Evolutionary conservation across 768 basidiomycete species (phyloP), one percentile per base, ranked within the genome.

Genomic region (Calvatia gigantea): DNA sequence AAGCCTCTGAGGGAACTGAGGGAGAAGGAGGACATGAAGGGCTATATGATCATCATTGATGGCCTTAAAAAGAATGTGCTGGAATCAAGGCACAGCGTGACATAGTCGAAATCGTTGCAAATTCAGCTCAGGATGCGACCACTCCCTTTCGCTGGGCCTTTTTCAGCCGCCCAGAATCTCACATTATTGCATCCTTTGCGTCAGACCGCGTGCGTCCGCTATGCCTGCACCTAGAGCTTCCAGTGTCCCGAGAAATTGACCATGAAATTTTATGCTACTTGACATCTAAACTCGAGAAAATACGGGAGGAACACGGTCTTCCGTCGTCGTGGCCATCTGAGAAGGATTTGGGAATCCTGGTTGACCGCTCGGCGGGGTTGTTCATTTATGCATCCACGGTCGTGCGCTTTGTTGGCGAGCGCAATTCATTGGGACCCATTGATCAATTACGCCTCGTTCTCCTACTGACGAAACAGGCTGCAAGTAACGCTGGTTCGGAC

Each of bases 201-300:
- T 19, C 9, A 6, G 15, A 31, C 2, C n/a, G 37, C 21, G n/a
- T 53, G 15, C 11, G n/a, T 8, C 23, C 38, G 2, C 12, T 51
- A 28, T 31, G 27, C 3, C 38, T 6, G 23, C 37, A 19, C n/a
- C 15, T 60, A n/a, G 29, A 52, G 5, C 56, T 60, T 15, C 49
- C 39, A 11, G 51, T 49, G 17, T 53, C 39, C 28, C 53, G 52
- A 17, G 55, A 57, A 19, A 51, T 39, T 4, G 52, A 51, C 6
- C 27, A 39, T 32, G 59, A 60, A n/a, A 54, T 60, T 23, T 27
- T 51, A 23, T n/a, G 17, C 14, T 60, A 53, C 37, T 35, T 57
- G 14, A 49, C 45, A 12, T 51, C 57, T 17, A 51, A 53, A 32
- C 42, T 60, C 6, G 7, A 15, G 14, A 29, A 42, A 21, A 47